These are phyloP conservation scores for Farysia itapuensis DNA, from an alignment of 1,284 basidiomycete species.

Conservation along the genomic window DNA sequence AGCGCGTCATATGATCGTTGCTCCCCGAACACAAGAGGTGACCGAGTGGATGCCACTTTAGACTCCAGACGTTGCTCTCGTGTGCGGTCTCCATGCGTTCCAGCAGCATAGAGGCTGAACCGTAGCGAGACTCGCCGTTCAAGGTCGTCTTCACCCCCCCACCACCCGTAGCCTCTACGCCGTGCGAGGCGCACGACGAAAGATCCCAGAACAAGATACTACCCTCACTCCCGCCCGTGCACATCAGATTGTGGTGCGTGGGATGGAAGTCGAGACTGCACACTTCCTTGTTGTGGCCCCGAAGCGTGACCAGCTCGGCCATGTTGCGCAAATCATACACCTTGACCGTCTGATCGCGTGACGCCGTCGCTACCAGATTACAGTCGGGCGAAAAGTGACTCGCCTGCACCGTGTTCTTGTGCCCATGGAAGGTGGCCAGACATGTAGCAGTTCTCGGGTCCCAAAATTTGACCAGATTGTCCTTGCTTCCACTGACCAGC, in stretches of 20 bases:
- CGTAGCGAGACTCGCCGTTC: neutral
- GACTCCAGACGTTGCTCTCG: conserved; percentile 94
- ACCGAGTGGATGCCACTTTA: conserved; percentile 92
- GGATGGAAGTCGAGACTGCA: conserved; percentile 97
- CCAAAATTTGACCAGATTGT: conserved; percentile 99
- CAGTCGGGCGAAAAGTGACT: conserved; percentile 84
- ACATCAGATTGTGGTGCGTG: conserved; percentile 79
- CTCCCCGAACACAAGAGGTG: conserved; percentile 88
- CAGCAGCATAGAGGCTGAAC: conserved; percentile 65
- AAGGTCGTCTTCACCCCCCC: neutral
- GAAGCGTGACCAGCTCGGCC: conserved; percentile 86
- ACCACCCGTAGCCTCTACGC: too few species aligned
- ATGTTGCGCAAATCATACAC: conserved; percentile 98
- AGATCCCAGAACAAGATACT: conserved; percentile 91
- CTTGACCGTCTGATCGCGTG: conserved; percentile 87
- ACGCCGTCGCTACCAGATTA: conserved; percentile 87
- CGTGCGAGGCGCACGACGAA: neutral
- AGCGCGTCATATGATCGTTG: conserved; percentile 95
- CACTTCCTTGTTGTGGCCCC: conserved; percentile 95
- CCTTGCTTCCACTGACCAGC: conserved; percentile 90
- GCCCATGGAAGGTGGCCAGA: conserved; percentile 69
- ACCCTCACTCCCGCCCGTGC: conserved; percentile 90
- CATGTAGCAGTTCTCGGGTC: conserved; percentile 68
- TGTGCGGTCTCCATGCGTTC: conserved; percentile 86
- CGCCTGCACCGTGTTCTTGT: conserved; percentile 95